phyloP scores from a whole-genome alignment of 2,329 filamentous ascomycete genomes.

The Clonostachys rhizophaga region DNA sequence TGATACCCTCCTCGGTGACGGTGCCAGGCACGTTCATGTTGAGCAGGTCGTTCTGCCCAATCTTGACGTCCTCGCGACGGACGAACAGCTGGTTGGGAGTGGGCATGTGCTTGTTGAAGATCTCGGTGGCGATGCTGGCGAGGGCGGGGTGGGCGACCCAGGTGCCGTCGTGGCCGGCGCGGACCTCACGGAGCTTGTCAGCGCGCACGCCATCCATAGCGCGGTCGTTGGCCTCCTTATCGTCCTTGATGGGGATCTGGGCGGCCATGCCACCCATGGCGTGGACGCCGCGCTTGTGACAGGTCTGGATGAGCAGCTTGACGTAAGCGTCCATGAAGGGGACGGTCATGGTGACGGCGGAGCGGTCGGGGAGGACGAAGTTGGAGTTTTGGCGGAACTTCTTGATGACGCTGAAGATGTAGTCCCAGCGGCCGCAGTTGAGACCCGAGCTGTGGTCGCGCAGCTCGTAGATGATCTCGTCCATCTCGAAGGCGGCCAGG shows the following conservation, averaged over 20 bases:
- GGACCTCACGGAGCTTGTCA: slow-evolving; percentile 94
- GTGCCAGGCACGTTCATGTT: slow-evolving; percentile 97
- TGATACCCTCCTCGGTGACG: slow-evolving; percentile 90
- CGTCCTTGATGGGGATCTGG: slow-evolving; percentile 97
- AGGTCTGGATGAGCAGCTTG: slow-evolving; percentile 96
- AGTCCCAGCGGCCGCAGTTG: slow-evolving; percentile 99
- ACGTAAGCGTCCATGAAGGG: slow-evolving; percentile 98
- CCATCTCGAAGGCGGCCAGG: slow-evolving; percentile 97
- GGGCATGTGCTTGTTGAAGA: slow-evolving; percentile 99
- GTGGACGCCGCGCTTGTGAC: slow-evolving; percentile 94
- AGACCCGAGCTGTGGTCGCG: slow-evolving; percentile 93
- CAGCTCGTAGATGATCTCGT: slow-evolving; percentile 99
- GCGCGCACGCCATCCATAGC: slow-evolving; percentile 91
- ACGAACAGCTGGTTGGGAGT: slow-evolving; percentile 95
- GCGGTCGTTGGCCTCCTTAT: slow-evolving; percentile 83
- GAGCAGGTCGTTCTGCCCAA: slow-evolving; percentile 83
- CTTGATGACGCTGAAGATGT: slow-evolving; percentile 99
- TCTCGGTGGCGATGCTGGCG: slow-evolving; percentile 78
- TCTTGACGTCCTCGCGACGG: slow-evolving; percentile 82
- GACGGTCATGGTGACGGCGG: slow-evolving; percentile 91
- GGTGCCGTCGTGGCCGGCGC: slow-evolving; percentile 90
- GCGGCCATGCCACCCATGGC: slow-evolving; percentile 99
- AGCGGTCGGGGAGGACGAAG: slow-evolving; percentile 91
- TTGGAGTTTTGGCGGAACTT: slow-evolving; percentile 94
- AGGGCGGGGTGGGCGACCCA: slow-evolving; percentile 98